Conservation (phyloP, 768 basidiomycete species). For the Stropharia rugosoannulata region DNA sequence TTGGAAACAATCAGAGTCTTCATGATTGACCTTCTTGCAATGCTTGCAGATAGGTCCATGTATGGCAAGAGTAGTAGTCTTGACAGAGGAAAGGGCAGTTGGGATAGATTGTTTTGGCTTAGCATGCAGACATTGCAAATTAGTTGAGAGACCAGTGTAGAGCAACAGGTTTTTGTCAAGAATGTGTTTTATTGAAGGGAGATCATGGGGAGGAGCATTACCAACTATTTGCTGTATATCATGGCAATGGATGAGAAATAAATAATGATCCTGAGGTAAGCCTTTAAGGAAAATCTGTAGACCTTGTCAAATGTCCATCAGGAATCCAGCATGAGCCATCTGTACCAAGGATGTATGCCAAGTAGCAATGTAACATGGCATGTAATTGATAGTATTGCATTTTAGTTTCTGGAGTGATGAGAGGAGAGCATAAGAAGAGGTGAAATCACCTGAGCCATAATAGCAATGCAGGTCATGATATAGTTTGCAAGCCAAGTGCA, state of each 20-base stretch:
- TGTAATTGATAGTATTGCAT: neutral
- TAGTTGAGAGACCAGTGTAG: no score
- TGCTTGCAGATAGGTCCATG: neutral
- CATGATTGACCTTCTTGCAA: constrained; percentile 4
- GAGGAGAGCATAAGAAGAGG: neutral
- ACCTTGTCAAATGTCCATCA: neutral
- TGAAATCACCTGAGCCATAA: neutral
- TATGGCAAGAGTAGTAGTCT: neutral
- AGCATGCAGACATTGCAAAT: no score
- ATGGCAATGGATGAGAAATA: neutral
- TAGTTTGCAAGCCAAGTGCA: neutral
- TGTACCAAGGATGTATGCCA: neutral
- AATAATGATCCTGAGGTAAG: neutral
- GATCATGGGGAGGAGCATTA: no score
- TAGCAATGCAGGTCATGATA: neutral
- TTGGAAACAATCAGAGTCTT: constrained; percentile 4
- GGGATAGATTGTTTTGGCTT: neutral
- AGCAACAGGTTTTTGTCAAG: no score
- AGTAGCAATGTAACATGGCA: neutral
- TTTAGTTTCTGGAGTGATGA: neutral
- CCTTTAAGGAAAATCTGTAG: neutral
- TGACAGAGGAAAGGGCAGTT: neutral
- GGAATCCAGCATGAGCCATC: neutral
- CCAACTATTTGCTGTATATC: no score
- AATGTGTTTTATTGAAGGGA: no score